A percentile compares a stretch with the other conserved stretches of the same genome.
Evolutionary conservation across 2,329 filamentous ascomycete genomes (phyloP).

Genomic region (Sordariomycetes sp.): DNA sequence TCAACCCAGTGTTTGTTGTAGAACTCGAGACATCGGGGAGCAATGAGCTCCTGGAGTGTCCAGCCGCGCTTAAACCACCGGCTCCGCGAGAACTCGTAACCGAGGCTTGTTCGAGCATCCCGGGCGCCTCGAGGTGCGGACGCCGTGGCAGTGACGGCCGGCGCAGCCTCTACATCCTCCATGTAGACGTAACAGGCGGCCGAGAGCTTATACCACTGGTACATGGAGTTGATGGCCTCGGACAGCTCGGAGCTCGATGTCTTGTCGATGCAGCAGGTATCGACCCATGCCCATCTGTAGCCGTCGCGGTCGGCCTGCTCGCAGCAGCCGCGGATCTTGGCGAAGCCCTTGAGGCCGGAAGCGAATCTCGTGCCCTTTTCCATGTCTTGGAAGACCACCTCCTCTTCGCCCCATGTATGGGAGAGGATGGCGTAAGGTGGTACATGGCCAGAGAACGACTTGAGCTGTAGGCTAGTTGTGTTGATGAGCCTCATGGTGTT

Average conservation of each 20-base stretch:
- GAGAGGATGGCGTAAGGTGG: slow-evolving; percentile 20
- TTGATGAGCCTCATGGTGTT: slow-evolving; percentile 15
- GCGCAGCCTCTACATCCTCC: slow-evolving; percentile 8
- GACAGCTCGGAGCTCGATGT: slow-evolving; percentile 14
- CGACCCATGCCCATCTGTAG: slow-evolving; percentile 13
- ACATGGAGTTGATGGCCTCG: slow-evolving; percentile 17
- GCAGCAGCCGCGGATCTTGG: slow-evolving; percentile 2
- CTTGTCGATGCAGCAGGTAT: slow-evolving; percentile 17
- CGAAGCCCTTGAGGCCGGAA: not conserved
- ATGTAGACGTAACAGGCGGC: slow-evolving; percentile 13
- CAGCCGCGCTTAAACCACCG: slow-evolving; percentile 10
- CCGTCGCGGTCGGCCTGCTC: not conserved
- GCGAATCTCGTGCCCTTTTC: not conserved
- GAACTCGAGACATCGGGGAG: slow-evolving; percentile 7
- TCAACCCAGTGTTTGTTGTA: slow-evolving; percentile 7
- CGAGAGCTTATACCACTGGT: slow-evolving; percentile 13
- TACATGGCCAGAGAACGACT: slow-evolving; percentile 11
- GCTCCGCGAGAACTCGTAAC: slow-evolving; percentile 2
- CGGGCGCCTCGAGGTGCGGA: not conserved
- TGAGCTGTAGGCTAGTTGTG: slow-evolving; percentile 9
- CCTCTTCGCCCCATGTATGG: slow-evolving; percentile 18
- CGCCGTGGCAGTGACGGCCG: not conserved
- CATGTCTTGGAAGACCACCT: slow-evolving; percentile 16
- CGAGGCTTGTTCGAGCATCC: not conserved
- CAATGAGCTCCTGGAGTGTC: slow-evolving; percentile 10